Evolutionary conservation across 1,284 basidiomycete species (phyloP).

Genomic region (Ceratobasidium sp.): DNA sequence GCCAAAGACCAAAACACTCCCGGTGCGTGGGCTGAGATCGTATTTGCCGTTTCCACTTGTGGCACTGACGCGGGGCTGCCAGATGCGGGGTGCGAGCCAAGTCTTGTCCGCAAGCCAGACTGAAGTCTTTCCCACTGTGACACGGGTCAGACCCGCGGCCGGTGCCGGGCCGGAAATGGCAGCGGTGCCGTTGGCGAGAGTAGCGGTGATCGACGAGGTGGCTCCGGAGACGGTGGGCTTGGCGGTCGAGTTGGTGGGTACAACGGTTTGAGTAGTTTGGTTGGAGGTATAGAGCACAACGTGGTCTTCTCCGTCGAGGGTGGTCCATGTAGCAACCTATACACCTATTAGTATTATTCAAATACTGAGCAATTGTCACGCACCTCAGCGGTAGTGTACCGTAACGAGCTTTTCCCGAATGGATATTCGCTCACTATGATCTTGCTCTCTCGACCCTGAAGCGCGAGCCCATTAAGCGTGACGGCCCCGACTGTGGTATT

Average conservation of each 20-base stretch:
- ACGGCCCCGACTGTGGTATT: slow-evolving; percentile 2
- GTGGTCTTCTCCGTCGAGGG: slow-evolving; percentile 50
- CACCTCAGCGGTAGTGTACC: slow-evolving; percentile 36
- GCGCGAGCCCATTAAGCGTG: background rate
- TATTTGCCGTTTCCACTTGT: slow-evolving; percentile 18
- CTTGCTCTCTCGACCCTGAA: slow-evolving; percentile 31
- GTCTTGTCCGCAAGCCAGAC: slow-evolving; percentile 37
- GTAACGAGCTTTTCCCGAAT: slow-evolving; percentile 29
- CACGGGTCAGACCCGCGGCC: slow-evolving; percentile 50
- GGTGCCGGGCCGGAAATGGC: slow-evolving; percentile 48
- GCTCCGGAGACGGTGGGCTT: slow-evolving; percentile 35
- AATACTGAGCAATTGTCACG: background rate
- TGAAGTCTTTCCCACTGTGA: slow-evolving; percentile 43
- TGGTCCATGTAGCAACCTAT: slow-evolving; percentile 52
- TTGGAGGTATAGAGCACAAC: slow-evolving; percentile 52
- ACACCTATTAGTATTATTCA: background rate
- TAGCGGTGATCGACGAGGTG: slow-evolving; percentile 41
- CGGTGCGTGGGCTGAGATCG: slow-evolving; percentile 34
- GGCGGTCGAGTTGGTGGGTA: slow-evolving; percentile 43
- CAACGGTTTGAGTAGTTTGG: slow-evolving; percentile 50
- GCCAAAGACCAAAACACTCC: slow-evolving; percentile 39
- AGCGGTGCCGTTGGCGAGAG: slow-evolving; percentile 42
- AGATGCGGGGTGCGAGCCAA: slow-evolving; percentile 24
- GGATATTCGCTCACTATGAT: slow-evolving; percentile 32
- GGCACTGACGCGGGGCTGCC: slow-evolving; percentile 25